Percentiles rank a stretch among this genome's conserved stretches.
phyloP scores from a whole-genome alignment of 306 rosid genomes.

The Prosopis cineraria region DNA sequence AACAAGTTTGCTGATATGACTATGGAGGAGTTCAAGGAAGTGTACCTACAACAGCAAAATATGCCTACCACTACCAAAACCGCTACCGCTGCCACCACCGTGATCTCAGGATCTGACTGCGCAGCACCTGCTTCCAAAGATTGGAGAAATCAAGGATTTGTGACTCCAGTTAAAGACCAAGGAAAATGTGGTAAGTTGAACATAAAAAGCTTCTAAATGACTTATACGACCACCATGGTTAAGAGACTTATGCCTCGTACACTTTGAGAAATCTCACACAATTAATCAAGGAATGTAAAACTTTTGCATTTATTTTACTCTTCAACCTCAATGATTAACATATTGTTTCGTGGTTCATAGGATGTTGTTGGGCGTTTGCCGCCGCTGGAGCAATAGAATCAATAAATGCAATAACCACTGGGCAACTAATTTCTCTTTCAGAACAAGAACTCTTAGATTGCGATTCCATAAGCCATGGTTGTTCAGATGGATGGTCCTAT shows the following conservation, averaged over 20 bases:
- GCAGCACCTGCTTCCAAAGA: slow-evolving; percentile 42
- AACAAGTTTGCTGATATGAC: slow-evolving; percentile 59
- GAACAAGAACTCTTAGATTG: slow-evolving; percentile 50
- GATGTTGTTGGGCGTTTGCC: slow-evolving; percentile 64
- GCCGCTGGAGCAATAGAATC: slow-evolving; percentile 51
- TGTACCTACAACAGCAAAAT: neutral
- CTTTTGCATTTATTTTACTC: too few species aligned
- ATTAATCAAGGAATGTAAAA: too few species aligned
- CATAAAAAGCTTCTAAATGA: too few species aligned
- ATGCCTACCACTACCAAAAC: neutral
- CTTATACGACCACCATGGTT: too few species aligned
- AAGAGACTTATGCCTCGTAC: too few species aligned
- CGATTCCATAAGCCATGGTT: neutral
- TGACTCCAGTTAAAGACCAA: slow-evolving; percentile 53
- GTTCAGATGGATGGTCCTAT: neutral
- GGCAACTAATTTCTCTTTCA: slow-evolving; percentile 49
- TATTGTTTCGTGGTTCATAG: slow-evolving; percentile 10
- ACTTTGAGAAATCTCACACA: too few species aligned
- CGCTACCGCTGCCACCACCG: too few species aligned
- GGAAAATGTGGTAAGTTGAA: slow-evolving; percentile 35
- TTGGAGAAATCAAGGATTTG: slow-evolving; percentile 60
- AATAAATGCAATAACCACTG: slow-evolving; percentile 48
- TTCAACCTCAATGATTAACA: neutral
- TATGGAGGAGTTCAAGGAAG: slow-evolving; percentile 47
- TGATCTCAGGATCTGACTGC: neutral